Conservation (phyloP, 768 basidiomycete species). For the Lactarius quietus region DNA sequence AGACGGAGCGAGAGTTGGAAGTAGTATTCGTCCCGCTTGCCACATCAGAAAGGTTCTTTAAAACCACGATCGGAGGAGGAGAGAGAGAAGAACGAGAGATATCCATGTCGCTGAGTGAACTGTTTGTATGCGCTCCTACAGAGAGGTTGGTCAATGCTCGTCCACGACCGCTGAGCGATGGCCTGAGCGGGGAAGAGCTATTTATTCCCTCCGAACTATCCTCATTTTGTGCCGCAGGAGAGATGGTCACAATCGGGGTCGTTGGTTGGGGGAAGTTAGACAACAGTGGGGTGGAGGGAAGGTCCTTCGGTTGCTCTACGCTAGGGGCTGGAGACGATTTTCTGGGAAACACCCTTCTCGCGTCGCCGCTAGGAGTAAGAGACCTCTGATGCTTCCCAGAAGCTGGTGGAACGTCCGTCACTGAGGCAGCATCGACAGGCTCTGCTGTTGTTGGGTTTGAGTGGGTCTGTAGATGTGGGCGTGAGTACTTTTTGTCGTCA, state of each 20-base stretch:
- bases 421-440: neutral
- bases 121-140: neutral
- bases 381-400: constrained; percentile 7
- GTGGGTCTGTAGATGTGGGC: neutral
- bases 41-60: neutral
- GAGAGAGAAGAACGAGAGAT: constrained; percentile 3
- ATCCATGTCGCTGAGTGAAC: constrained; percentile 3
- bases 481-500: neutral
- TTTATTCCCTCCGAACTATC: neutral
- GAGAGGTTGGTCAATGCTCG: neutral
- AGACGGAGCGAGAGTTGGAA: constrained; percentile 9
- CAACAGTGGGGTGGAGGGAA: neutral
- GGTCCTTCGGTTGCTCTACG: neutral
- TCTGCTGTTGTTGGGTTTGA: neutral
- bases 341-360: neutral
- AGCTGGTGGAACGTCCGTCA: neutral
- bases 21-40: constrained; percentile 1
- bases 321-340: neutral
- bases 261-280: neutral
- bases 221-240: neutral
- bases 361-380: neutral
- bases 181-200: neutral
- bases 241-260: neutral
- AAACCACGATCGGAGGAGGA: constrained; percentile 15
- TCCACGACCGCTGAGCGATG: neutral